Conservation (phyloP, 2,329 filamentous ascomycete genomes). For the Ilyonectria destructans region DNA sequence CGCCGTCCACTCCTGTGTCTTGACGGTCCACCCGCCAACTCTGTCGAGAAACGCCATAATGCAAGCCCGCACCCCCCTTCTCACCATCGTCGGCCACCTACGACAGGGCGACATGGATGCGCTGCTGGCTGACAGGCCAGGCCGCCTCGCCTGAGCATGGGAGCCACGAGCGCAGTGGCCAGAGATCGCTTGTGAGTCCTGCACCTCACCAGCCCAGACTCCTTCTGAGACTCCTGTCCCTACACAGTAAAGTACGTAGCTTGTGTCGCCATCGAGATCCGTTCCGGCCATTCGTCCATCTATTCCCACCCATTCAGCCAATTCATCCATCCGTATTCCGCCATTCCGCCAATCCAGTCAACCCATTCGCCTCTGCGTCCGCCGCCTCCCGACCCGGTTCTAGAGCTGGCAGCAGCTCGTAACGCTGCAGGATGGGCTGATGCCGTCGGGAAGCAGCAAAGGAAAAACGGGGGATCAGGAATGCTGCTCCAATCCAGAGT, state of each 20-base stretch:
- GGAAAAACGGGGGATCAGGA: conserved; percentile 26
- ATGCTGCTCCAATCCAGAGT: conserved; percentile 42
- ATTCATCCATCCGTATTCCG: conserved; percentile 27
- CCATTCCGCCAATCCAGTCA: conserved; percentile 43
- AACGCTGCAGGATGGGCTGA: conserved; percentile 44
- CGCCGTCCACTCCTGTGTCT: conserved; percentile 33
- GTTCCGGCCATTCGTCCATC: conserved; percentile 33
- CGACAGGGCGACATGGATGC: conserved; percentile 42
- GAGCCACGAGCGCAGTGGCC: conserved; percentile 47
- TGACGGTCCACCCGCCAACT: conserved; percentile 36
- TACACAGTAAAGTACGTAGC: background rate
- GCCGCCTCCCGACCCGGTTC: conserved; percentile 33
- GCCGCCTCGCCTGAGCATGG: conserved; percentile 43
- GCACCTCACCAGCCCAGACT: conserved; percentile 16
- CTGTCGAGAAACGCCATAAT: conserved; percentile 32
- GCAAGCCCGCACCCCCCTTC: conserved; percentile 37
- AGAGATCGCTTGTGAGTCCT: conserved; percentile 38
- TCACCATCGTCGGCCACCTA: conserved; percentile 27
- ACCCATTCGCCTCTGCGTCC: conserved; percentile 33
- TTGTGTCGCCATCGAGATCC: conserved; percentile 21
- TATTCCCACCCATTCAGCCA: conserved; percentile 27
- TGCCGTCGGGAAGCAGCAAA: conserved; percentile 29
- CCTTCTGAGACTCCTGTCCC: conserved; percentile 12
- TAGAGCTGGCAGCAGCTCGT: conserved; percentile 30
- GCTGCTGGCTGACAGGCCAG: conserved; percentile 43